Evolutionary conservation across 495 filamentous ascomycete species (phyloP).

Genomic region (Bathelium albidoporum): DNA sequence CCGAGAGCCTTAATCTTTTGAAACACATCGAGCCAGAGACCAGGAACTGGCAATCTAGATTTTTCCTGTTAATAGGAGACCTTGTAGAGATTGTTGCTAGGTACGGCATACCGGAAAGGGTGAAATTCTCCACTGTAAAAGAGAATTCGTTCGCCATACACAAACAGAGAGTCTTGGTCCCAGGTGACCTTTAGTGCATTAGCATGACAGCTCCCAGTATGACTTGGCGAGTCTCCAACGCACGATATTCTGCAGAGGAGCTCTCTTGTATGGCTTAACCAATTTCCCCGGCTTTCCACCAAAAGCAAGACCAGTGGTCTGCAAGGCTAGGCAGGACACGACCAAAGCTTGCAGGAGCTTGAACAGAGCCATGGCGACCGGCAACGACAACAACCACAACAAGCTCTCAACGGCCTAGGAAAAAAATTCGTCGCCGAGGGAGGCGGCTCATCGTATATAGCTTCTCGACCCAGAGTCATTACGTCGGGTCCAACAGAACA

Average conservation of each 20-base stretch:
- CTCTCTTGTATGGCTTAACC: constrained; percentile 29
- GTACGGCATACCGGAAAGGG: constrained; percentile 44
- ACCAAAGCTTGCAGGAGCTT: constrained; percentile 15
- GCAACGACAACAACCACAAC: not conserved
- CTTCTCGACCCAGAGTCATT: not conserved
- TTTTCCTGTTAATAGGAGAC: not conserved
- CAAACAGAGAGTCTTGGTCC: constrained; percentile 64
- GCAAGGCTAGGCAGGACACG: constrained; percentile 8
- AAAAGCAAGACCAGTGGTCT: constrained; percentile 17
- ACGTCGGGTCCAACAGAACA: not conserved
- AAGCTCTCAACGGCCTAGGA: not conserved
- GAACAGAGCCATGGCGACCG: constrained; percentile 5
- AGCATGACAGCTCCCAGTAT: not conserved
- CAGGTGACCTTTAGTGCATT: constrained; percentile 49
- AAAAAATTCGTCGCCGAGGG: not conserved
- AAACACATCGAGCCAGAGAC: constrained; percentile 63
- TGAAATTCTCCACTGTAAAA: constrained; percentile 68
- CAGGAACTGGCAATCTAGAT: constrained; percentile 56
- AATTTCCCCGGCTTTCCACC: constrained; percentile 19
- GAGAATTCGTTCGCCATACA: constrained; percentile 60
- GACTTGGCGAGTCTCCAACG: constrained; percentile 8
- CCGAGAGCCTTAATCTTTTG: constrained; percentile 71
- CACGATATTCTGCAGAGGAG: constrained; percentile 31
- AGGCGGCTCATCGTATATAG: not conserved
- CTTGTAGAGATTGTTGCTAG: not conserved